Evolutionary conservation across 2,329 filamentous ascomycete species (phyloP), one percentile per base, ranked within the genome.

Genomic region (Shiraia bambusicola): DNA sequence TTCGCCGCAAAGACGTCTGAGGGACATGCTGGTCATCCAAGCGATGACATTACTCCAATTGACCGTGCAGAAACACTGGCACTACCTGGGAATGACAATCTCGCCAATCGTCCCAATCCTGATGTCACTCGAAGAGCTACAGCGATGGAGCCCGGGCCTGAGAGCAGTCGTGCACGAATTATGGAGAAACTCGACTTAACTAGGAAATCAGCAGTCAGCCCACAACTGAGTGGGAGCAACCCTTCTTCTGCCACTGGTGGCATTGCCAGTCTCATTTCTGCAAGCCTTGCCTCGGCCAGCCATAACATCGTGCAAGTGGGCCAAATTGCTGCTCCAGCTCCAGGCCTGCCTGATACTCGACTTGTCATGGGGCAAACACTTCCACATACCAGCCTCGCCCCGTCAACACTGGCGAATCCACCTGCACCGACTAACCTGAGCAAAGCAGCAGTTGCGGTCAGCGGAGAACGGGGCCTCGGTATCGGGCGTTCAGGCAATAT

Each of bases 161-260:
- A 93, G 58, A 83, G 82, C 50, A 80, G 82, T 51, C 79, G 84
- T 7, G 82, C 88, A 14, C 83, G 91, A 46, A 89, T 97, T 50
- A 96, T 96, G 66, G 88, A 94, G 65, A 95, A 90, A 68, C 78
- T 96, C 31, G 92, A 96, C 67, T 76, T 95, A 42, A 88, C 94
- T 66, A 83, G 92, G 52, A 94, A 92, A 63, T 77, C 84, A 27
- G 81, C 83, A 6, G 80, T 84, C 47, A 76, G 77, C 16, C 70
- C 70, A 22, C 71, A 71, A 47, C 59, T 69, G 13, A 69, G 69
- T 47, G 59, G 58, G 40, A 69, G 54, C 57, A 65, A 67, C 15
- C 65, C 69, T 26, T 71, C 65, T 38, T 71, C 72, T 17, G 67
- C 77, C 10, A 77, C 80, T 14, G 75, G 77, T 41, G 90, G 90